Base-by-base conservation (phyloP, 345 rosid species). In the Lumnitzera littorea region DNA sequence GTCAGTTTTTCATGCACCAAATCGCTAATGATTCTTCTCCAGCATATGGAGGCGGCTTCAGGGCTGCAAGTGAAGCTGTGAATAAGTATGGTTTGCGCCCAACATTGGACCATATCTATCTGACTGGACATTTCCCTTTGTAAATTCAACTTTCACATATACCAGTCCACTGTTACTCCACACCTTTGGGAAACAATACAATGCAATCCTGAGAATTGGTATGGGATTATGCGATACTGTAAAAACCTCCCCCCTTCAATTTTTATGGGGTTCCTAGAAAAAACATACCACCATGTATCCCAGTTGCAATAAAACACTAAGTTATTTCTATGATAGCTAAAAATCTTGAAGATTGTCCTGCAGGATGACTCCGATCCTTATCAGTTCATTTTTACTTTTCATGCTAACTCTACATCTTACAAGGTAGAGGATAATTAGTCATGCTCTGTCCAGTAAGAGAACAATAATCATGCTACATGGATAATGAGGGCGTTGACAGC, bases 1-100 rank as follows among this genome's bases (percentile, higher is more conserved):
- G 97, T 1, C 76, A 94, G 72, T 94, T 94, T 65, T 94, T 94
- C 78, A 78, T 77, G 76, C 80, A 86, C 62, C 99, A 90, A 68
- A 94, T 94, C 15, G 84, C 82, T 13, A 77, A 94, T 15, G 99
- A 94, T 69, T 86, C 91, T 9, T 89, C 98, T 25, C 83, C 84
- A 11, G 91, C 90, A 29, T 92, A 89, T 50, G 98, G 98, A 15
- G 88, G 72, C 76, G 98, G 90, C 57, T 83, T 83, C 77, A 77
- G 86, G 65, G 70, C 84, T 64, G 99, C 96, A 6, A 81, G 84
- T 69, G 81, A 76, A 58, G 97, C 99, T 2, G 97, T 88, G 48
- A 84, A 75, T 52, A 87, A 78, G 73, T 88, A 85, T 24, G 96
- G 98, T 51, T 65, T 94, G 24, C 80, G 80, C 17, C 65, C 69